These are phyloP conservation scores for Lasiodiplodia theobromae DNA, from an alignment of 2,329 filamentous ascomycete species.

Conservation along the genomic window DNA sequence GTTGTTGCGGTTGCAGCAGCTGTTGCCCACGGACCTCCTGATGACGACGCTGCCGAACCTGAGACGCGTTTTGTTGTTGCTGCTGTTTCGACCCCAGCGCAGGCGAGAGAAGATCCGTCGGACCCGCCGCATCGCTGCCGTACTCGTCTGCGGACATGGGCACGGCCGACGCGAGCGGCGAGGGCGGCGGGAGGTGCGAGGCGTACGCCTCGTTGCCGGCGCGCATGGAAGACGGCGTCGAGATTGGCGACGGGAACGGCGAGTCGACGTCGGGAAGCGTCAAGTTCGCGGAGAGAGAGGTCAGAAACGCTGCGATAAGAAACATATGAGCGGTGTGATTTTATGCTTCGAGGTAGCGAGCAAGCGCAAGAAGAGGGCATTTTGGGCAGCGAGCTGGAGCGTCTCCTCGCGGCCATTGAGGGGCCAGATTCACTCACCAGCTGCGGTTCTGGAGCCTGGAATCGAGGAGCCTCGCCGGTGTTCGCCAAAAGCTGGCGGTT, in stretches of 20 bases:
- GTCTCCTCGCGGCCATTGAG: not conserved
- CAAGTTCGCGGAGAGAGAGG: slow-evolving; percentile 80
- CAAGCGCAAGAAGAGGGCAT: not conserved
- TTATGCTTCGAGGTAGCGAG: not conserved
- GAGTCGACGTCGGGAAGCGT: slow-evolving; percentile 66
- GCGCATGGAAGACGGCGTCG: slow-evolving; percentile 67
- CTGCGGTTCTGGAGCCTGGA: slow-evolving; percentile 48
- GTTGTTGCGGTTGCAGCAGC: slow-evolving; percentile 30
- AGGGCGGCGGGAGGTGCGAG: slow-evolving; percentile 45
- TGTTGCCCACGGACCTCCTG: slow-evolving; percentile 33
- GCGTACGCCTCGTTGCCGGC: slow-evolving; percentile 49
- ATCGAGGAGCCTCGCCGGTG: slow-evolving; percentile 32
- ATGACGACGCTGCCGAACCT: slow-evolving; percentile 34
- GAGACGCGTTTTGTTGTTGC: slow-evolving; percentile 17
- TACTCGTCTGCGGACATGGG: slow-evolving; percentile 37
- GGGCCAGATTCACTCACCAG: slow-evolving; percentile 40
- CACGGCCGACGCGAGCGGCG: slow-evolving; percentile 44
- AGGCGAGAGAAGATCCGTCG: slow-evolving; percentile 22
- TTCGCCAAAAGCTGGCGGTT: slow-evolving; percentile 29
- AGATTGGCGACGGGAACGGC: slow-evolving; percentile 64
- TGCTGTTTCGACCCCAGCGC: slow-evolving; percentile 10
- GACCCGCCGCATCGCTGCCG: slow-evolving; percentile 34
- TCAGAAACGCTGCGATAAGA: slow-evolving; percentile 73
- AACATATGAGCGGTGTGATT: slow-evolving; percentile 16
- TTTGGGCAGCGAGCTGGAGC: not conserved